These are phyloP conservation scores for Jamesozyma gamospora DNA, from an alignment of 805 yeast genomes.

Conservation along the genomic window DNA sequence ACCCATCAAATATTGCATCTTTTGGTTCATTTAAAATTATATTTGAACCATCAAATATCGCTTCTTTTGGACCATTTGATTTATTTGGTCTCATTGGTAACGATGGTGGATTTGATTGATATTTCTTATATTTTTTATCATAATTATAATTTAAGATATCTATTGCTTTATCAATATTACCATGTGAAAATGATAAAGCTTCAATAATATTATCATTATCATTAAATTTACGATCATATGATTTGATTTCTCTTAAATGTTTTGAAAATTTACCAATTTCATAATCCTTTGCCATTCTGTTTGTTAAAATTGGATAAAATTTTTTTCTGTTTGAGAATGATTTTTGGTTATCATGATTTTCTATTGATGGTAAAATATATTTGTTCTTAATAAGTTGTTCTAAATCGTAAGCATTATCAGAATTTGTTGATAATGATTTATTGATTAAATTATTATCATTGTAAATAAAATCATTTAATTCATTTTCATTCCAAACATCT, in stretches of 20 bases:
- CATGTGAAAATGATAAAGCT: constrained; percentile 49
- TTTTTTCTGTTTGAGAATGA: neutral
- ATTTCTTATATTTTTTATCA: neutral
- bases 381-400: constrained; percentile 4
- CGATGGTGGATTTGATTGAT: constrained; percentile 15
- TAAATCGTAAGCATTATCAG: constrained; percentile 4
- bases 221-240: constrained; percentile 40
- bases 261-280: constrained; percentile 42
- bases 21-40: constrained; percentile 4
- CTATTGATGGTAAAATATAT: constrained; percentile 43
- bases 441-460: neutral
- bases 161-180: constrained; percentile 50
- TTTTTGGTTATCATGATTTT: constrained; percentile 42
- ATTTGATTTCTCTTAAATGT: constrained; percentile 38
- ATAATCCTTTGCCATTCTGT: constrained; percentile 43
- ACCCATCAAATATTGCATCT: constrained; percentile 4
- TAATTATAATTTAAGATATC: constrained; percentile 34
- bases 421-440: constrained; percentile 13
- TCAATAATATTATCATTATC: constrained; percentile 50
- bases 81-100: constrained; percentile 33
- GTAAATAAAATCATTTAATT: constrained; percentile 33
- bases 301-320: constrained; percentile 35
- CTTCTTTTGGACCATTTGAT: constrained; percentile 27
- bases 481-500: constrained; percentile 56
- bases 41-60: constrained; percentile 24